Percentiles rank a stretch among this genome's conserved stretches.
These are phyloP conservation scores for Paramecium sonneborni DNA, from an alignment of 73 alveolate genomes.

Conservation along the genomic window DNA sequence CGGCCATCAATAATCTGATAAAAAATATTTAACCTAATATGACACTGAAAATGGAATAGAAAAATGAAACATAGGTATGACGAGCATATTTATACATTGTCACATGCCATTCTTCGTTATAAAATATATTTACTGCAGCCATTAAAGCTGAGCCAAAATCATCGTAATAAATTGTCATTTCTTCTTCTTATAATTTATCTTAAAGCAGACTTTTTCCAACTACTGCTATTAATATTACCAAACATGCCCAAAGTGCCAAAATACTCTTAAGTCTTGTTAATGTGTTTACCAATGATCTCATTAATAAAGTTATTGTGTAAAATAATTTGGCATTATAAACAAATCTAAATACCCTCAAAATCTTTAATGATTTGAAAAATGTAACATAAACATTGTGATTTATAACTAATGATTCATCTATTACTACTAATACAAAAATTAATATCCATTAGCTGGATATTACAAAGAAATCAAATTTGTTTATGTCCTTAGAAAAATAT, in stretches of 20 bases:
- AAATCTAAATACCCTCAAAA: background rate
- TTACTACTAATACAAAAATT: background rate
- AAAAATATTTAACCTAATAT: constrained; percentile 54
- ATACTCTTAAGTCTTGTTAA: background rate
- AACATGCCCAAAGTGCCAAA: background rate
- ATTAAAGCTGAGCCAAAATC: constrained; percentile 30
- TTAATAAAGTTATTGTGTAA: background rate
- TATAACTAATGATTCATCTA: background rate
- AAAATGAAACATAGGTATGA: background rate
- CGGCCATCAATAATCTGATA: constrained; percentile 56
- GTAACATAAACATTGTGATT: background rate
- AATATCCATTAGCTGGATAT: background rate
- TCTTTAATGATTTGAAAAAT: background rate
- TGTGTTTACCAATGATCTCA: background rate
- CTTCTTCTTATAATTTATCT: background rate
- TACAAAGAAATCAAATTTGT: background rate
- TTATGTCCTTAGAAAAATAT: background rate
- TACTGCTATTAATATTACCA: background rate
- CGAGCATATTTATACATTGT: constrained; percentile 60
- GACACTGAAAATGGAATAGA: background rate
- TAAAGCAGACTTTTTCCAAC: background rate
- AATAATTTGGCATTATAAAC: background rate
- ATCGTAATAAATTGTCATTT: background rate
- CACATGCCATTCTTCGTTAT: constrained; percentile 70
- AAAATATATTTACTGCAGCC: constrained; percentile 49